These are phyloP conservation scores for Colletotrichum shisoi DNA, from an alignment of 2,329 filamentous ascomycete genomes.

Conservation along the genomic window DNA sequence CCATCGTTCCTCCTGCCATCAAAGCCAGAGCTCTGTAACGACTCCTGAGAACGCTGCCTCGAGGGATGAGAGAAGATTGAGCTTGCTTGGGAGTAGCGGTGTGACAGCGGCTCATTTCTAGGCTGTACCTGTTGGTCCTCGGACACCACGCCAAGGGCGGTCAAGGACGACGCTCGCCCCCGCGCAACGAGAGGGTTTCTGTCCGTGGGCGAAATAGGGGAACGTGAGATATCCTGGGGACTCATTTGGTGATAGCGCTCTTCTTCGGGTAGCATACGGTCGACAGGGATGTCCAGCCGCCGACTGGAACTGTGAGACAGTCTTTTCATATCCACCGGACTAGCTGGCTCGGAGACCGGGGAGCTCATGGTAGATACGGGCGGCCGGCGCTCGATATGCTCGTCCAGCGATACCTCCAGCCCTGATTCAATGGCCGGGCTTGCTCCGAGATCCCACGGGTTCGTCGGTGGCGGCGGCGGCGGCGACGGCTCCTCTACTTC, in stretches of 20 bases:
- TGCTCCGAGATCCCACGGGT: constrained; percentile 36
- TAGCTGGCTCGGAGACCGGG: constrained; percentile 26
- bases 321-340: constrained; percentile 14
- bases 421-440: constrained; percentile 13
- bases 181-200: constrained; percentile 9
- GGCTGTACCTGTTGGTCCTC: constrained; percentile 26
- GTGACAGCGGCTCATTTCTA: neutral
- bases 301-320: constrained; percentile 15
- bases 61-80: constrained; percentile 41
- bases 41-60: constrained; percentile 48
- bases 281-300: constrained; percentile 20
- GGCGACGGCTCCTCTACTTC: constrained; percentile 37
- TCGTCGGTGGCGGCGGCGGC: constrained; percentile 25
- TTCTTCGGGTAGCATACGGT: constrained; percentile 24
- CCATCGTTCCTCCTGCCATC: constrained; percentile 46
- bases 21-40: constrained; percentile 49
- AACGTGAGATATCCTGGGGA: constrained; percentile 22
- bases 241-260: constrained; percentile 35
- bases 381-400: constrained; percentile 23
- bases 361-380: constrained; percentile 35
- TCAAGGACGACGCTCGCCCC: constrained; percentile 3
- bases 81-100: constrained; percentile 34
- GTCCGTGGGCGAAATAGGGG: neutral
- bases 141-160: constrained; percentile 13
- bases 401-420: neutral